Evolutionary conservation across 2,329 filamentous ascomycete genomes (phyloP).

Genomic region (Parastagonospora avenae): DNA sequence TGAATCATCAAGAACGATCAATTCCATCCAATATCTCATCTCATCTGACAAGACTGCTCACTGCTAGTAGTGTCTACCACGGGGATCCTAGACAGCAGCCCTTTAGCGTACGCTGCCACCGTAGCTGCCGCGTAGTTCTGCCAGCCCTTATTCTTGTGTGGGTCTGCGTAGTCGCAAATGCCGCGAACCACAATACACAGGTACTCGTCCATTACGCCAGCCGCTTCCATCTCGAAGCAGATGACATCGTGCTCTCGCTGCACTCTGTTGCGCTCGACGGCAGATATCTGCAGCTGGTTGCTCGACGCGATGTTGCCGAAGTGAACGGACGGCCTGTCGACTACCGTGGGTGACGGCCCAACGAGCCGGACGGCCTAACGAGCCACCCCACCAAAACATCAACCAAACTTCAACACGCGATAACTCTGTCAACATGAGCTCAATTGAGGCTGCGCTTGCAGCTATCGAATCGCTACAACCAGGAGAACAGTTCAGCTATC

Average conservation of each 20-base stretch:
- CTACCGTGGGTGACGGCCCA: too few species aligned
- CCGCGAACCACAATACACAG: slow-evolving; percentile 16
- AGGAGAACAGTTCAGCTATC: too few species aligned
- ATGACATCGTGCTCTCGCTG: slow-evolving; percentile 16
- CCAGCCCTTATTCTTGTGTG: slow-evolving; percentile 1
- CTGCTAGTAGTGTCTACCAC: background rate
- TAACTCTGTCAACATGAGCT: too few species aligned
- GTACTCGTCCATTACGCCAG: slow-evolving; percentile 17
- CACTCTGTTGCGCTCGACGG: slow-evolving; percentile 15
- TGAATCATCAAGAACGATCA: too few species aligned
- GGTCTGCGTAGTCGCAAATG: background rate
- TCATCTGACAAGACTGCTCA: too few species aligned
- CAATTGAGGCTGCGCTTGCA: too few species aligned
- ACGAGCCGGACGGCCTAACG: too few species aligned
- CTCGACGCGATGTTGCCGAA: slow-evolving; percentile 26
- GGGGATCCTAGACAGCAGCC: slow-evolving; percentile 5
- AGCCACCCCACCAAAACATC: too few species aligned
- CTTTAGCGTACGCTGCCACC: slow-evolving; percentile 8
- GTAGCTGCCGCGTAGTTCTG: slow-evolving; percentile 10
- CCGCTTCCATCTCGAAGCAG: slow-evolving; percentile 31
- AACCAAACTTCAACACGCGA: too few species aligned
- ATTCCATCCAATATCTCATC: too few species aligned
- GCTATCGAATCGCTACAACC: too few species aligned
- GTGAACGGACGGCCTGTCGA: slow-evolving; percentile 18
- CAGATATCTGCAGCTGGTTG: slow-evolving; percentile 22